Evolutionary conservation across 305 asterid species (phyloP), one percentile per base, ranked within the genome.

Genomic region (Striga hermonthica): DNA sequence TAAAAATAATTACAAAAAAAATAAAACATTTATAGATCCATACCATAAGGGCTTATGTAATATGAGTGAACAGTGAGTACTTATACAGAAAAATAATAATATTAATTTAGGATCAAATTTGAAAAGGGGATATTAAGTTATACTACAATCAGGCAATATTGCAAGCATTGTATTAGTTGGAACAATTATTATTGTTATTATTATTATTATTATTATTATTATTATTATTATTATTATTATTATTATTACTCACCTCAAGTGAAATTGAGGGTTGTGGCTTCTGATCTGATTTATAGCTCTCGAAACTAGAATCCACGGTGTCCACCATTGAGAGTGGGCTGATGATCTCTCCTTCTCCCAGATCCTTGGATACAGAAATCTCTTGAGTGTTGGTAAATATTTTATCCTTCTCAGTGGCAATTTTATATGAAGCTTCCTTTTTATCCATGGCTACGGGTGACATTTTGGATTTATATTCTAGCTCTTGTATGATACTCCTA

Each of bases 401-500:
- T 62, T 62, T 72, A 62, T 68, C 74, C 68, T 60, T 68, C 61
- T 69, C 60, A 4, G 35, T 36, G 39, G 50, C 28, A 64, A 48
- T 67, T 70, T 70, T 74, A 74, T 73, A 71, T 49, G 12, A 16
- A 62, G 54, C 58, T 22, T 52, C 67, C 61, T 13, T 66, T 22
- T 22, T 22, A 58, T 63, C 74, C 37, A 48, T 9, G n/a, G 82
- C 34, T 41, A 22, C 31, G 31, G 83, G 59, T 22, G 31, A 22
- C 55, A 67, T 76, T 71, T 64, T 75, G 65, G 80, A 76, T 55
- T 74, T 61, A 73, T 84, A 61, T 48, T 73, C 72, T 73, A 91
- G 63, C 86, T 85, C 95, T 74, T 80, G 85, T 58, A 90, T 49
- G 71, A 84, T 66, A 78, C 69, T 57, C 73, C 76, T 86, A 57